Evolutionary conservation across 1,284 basidiomycete species (phyloP).

Genomic region (Rhodofomes roseus): DNA sequence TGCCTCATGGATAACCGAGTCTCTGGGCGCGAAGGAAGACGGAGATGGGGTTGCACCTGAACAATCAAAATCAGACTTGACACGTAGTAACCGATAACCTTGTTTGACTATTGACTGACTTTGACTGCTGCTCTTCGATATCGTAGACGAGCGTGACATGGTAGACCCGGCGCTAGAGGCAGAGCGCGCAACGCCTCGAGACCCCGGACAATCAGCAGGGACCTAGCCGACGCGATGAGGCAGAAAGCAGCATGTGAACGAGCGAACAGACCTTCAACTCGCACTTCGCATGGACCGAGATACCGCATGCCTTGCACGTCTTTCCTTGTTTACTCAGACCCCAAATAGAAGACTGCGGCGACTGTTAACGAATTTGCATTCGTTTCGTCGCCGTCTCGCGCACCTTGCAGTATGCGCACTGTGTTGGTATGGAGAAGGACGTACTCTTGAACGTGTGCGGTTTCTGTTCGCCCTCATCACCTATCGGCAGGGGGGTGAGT

Average conservation of each 20-base stretch:
- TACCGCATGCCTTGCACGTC: slow-evolving; percentile 72
- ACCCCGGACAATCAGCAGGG: slow-evolving; percentile 64
- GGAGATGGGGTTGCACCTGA: slow-evolving; percentile 37
- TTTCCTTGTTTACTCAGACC: slow-evolving; percentile 82
- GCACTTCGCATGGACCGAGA: slow-evolving; percentile 82
- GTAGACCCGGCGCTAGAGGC: slow-evolving; percentile 21
- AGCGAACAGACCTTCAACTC: slow-evolving; percentile 66
- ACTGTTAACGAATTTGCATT: background rate
- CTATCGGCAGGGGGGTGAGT: slow-evolving; percentile 31
- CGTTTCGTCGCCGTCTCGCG: slow-evolving; percentile 8
- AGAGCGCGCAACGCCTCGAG: slow-evolving; percentile 21
- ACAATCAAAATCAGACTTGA: background rate
- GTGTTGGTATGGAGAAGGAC: slow-evolving; percentile 79
- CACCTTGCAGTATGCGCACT: slow-evolving; percentile 80
- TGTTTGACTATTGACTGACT: slow-evolving; percentile 16
- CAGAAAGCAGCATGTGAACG: background rate
- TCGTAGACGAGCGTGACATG: slow-evolving; percentile 29
- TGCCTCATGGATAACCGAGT: slow-evolving; percentile 39
- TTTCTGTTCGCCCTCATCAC: slow-evolving; percentile 64
- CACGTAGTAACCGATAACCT: slow-evolving; percentile 11
- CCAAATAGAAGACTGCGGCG: slow-evolving; percentile 70
- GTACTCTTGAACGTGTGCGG: slow-evolving; percentile 82
- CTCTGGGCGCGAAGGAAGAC: slow-evolving; percentile 49
- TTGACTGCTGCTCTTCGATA: slow-evolving; percentile 25
- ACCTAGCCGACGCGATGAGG: slow-evolving; percentile 41